phyloP scores from a whole-genome alignment of 495 filamentous ascomycete genomes.

The Aspergillus olivimuriae region DNA sequence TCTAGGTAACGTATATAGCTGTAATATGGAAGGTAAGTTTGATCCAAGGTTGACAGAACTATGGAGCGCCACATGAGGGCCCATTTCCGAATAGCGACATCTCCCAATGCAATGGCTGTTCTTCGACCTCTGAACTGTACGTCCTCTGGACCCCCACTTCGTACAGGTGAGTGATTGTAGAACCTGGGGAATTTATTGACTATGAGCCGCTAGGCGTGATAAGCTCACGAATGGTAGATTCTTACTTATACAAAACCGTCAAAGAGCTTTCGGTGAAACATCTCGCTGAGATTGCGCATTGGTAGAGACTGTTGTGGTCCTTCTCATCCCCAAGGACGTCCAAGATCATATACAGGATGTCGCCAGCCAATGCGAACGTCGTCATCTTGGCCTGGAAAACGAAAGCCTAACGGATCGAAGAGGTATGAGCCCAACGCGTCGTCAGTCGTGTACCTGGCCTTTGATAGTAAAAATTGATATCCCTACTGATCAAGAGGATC shows the following conservation, averaged over 20 bases:
- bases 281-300: conserved; percentile 22
- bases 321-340: conserved; percentile 23
- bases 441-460: too few relatives aligned
- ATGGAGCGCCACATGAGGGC: conserved; percentile 64
- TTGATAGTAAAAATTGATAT: too few relatives aligned
- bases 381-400: conserved; percentile 10
- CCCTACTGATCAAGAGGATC: too few relatives aligned
- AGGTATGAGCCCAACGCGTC: too few relatives aligned
- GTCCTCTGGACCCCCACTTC: conserved; percentile 32
- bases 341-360: conserved; percentile 22
- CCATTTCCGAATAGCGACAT: conserved; percentile 38
- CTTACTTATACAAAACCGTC: conserved; percentile 57
- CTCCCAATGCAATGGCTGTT: conserved; percentile 9
- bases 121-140: conserved; percentile 23
- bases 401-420: too few relatives aligned
- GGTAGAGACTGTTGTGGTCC: conserved; percentile 23
- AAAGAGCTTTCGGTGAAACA: conserved; percentile 50
- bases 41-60: conserved; percentile 56
- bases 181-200: conserved; percentile 16
- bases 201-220: background rate
- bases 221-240: background rate
- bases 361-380: conserved; percentile 15
- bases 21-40: conserved; percentile 64
- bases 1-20: conserved; percentile 59
- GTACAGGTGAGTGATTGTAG: conserved; percentile 34